phyloP scores from a whole-genome alignment of 202 grass and related monocot species.

The Zoysia matrella region DNA sequence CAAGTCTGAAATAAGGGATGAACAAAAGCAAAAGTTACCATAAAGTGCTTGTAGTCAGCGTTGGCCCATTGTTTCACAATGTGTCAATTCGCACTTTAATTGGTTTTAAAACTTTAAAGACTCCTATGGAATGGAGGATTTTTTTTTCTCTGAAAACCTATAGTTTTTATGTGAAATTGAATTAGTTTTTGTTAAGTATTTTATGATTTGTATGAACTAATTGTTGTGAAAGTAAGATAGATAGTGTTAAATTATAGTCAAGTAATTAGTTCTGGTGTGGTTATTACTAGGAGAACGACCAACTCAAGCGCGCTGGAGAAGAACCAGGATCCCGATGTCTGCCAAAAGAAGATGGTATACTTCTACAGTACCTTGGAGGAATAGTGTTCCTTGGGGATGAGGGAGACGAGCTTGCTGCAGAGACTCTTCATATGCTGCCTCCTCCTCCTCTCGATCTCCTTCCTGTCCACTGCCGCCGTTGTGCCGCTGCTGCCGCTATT shows the following conservation, averaged over 20 bases:
- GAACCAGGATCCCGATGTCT: background rate
- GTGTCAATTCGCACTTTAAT: background rate
- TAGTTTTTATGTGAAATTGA: too few relatives aligned
- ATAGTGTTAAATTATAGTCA: background rate
- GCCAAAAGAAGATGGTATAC: background rate
- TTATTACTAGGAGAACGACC: background rate
- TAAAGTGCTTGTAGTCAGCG: background rate
- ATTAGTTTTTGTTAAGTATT: too few relatives aligned
- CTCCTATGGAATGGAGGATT: too few relatives aligned
- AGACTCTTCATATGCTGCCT: too few relatives aligned
- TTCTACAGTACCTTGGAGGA: conserved; percentile 37
- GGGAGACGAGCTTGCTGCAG: too few relatives aligned
- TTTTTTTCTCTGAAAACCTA: too few relatives aligned
- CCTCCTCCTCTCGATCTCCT: too few relatives aligned
- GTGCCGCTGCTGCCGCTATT: too few relatives aligned
- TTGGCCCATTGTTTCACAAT: background rate
- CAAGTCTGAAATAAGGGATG: background rate
- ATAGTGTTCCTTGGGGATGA: conserved; percentile 27
- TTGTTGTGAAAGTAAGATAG: background rate
- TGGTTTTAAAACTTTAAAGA: background rate
- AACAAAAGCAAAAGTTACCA: background rate
- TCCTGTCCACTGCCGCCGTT: too few relatives aligned
- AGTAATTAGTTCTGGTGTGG: background rate
- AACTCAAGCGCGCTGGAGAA: background rate
- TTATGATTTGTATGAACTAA: background rate